Base-by-base conservation (phyloP, 164 flowering plant species). In the Vitis riparia region DNA sequence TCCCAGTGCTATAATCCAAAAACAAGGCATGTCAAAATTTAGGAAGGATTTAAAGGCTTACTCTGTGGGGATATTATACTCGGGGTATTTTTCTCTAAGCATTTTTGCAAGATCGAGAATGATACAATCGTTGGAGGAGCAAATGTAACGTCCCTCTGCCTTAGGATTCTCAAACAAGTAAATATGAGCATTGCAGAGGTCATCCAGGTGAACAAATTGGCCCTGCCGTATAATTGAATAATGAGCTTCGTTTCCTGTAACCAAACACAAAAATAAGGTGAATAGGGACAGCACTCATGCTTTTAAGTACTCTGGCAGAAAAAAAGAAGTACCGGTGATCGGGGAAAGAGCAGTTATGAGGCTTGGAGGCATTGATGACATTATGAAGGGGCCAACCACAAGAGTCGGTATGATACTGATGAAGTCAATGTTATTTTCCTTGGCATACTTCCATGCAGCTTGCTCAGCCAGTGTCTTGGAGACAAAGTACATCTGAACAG, bases 141-240 rank as follows among this genome's bases (percentile, higher is more conserved):
- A 89, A 58, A 93, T 87, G 81, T 88, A 93, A 56, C 97, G 87
- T 16, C 98, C 98, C 59, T 88, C 67, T 0, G 97, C 90, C 30
- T 83, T 71, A 1, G 93, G 89, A 47, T 83, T 62, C 78, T 93
- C 91, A n/a, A 65, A 86, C 63, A 93, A 68, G 81, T 73, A 87
- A 17, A 93, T 87, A 55, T 89, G 98, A 62, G 89, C 78, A 17
- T 55, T 77, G 79, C 93, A 88, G 12, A 93, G 79, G 60, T 91
- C 97, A 74, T 93, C 94, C 69, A 89, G 55, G 70, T 93, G 98
- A 62, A 93, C 92, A 51, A 66, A 84, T 17, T 91, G 89, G n/a
- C 92, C 76, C 72, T 88, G 94, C 81, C 72, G 87, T 56, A 91
- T 78, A n/a, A 93, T 91, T 1, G 84, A 73, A 71, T 93, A 93